Conservation (phyloP, 1,139 yeast species). For the Arxiozyma bovina region DNA sequence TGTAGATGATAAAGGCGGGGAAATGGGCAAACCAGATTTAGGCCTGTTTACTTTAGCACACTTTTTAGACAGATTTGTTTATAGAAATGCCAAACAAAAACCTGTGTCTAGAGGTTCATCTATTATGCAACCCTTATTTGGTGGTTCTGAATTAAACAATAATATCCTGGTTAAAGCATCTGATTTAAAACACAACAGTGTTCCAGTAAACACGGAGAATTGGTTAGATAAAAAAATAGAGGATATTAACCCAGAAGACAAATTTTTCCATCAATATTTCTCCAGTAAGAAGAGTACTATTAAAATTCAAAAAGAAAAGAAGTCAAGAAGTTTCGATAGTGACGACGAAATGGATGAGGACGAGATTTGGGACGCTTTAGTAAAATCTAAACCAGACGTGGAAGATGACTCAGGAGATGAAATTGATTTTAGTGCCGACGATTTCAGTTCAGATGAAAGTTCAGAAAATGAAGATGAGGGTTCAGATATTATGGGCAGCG, state of each 20-base stretch:
- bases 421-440: constrained; percentile 31
- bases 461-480: constrained; percentile 30
- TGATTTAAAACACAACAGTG: constrained; percentile 36
- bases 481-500: constrained; percentile 19
- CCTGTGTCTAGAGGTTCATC: constrained; percentile 68
- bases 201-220: constrained; percentile 74
- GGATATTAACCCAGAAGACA: constrained; percentile 78
- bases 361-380: constrained; percentile 84
- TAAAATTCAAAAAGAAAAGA: constrained; percentile 29
- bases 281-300: constrained; percentile 45
- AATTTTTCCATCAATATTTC: constrained; percentile 85
- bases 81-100: constrained; percentile 82
- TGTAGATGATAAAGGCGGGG: constrained; percentile 38
- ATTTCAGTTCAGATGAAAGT: constrained; percentile 26
- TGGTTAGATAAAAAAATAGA: constrained; percentile 64
- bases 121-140: constrained; percentile 88
- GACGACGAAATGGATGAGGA: constrained; percentile 62
- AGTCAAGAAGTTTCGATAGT: constrained; percentile 35
- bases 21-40: constrained; percentile 64
- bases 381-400: constrained; percentile 73
- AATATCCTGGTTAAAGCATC: constrained; percentile 64
- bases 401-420: constrained; percentile 55
- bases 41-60: constrained; percentile 82
- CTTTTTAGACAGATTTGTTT: constrained; percentile 91
- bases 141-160: constrained; percentile 75